Evolutionary conservation across 73 alveolate species (phyloP), one percentile per base, ranked within the genome.

Genomic region (Paramecium primaurelia): DNA sequence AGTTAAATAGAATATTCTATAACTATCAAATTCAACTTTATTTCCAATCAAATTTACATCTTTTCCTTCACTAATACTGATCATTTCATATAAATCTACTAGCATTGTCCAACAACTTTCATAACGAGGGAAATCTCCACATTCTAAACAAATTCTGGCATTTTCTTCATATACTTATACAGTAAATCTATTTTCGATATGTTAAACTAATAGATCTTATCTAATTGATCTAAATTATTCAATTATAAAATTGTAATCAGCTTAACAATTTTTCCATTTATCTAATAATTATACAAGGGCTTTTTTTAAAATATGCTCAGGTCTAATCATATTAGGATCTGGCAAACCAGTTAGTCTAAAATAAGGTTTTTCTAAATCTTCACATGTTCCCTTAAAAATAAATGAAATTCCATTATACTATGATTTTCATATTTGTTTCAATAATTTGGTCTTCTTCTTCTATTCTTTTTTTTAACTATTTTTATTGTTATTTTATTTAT

Each of bases 131-230:
- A 96, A 84, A 92, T 96, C 99, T 9, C 95, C 96, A 37, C 94
- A 89, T 92, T 96, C 98, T 18, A 96, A 93, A 20, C 97, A 96
- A 26, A 96, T 96, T 85, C 97, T 93, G 16, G 99, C 99, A 92
- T 96, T 96, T 34, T 97, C 92, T 73, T 96, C 98, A 89, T 95
- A 96, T 1, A 95, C 99, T 87, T 95, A 88, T 2, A 95, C 98
- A 11, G 96, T 54, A 42, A 96, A 95, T 75, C 92, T 93, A 91
- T 96, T 96, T 58, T 94, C 92, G 11, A 96, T 93, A 45, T 94
- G 92, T 92, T 96, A 94, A 14, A 96, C 96, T 11, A 95, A 85
- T 42, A 96, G 47, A 80, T 96, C 99, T 86, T 96, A 92, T 69
- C 99, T 84, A 69, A 96, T 96, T 14, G 97, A 94, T 34, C 97